Evolutionary conservation across 352 stramenopile species (phyloP), one percentile per base, ranked within the genome.

Genomic region (Phytopythium mirpurense): DNA sequence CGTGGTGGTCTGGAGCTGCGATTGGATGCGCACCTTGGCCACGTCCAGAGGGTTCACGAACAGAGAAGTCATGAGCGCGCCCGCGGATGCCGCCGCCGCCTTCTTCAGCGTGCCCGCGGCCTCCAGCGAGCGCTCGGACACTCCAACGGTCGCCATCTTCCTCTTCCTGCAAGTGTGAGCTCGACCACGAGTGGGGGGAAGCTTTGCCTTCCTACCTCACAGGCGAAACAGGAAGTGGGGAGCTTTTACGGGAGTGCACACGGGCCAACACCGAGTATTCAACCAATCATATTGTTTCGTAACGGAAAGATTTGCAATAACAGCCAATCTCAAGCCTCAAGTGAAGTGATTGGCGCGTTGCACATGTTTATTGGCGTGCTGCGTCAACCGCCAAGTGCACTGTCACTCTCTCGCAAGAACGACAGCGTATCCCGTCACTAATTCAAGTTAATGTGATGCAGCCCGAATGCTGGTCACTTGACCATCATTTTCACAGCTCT

Each of bases 1-100:
- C 37, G 62, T 23, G n/a, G 41, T 9, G n/a, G 42, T 58, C 23
- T 68, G 67, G 36, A 88, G 67, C 63, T 93, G 82, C 24, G 81
- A 72, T 62, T 93, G 83, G 37, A 93, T 73, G 34, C 83, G 83
- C 43, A 91, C 79, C 53, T 93, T 93, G 43, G 74, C 83, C 31
- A 93, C 83, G 54, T 93, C 83, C 38, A 93, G 51, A n/a, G 83
- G 83, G 35, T 78, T 93, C 32, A 90, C 78, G 54, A 93, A 90
- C n/a, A 93, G 63, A 56, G 82, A 93, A 59, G 82, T 90, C 32
- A 90, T 54, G 34, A 90, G 63, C 44, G 80, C 82, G 37, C 82
- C 82, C 0, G 64, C 67, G 21, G 82, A 90, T 18, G 82, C 82
- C 24, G 82, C 82, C 21, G 66, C 62, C 10, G 78, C 78, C 64